These are phyloP conservation scores for Cutaneotrichosporon dermatis DNA, from an alignment of 1,284 basidiomycete species.

Conservation along the genomic window DNA sequence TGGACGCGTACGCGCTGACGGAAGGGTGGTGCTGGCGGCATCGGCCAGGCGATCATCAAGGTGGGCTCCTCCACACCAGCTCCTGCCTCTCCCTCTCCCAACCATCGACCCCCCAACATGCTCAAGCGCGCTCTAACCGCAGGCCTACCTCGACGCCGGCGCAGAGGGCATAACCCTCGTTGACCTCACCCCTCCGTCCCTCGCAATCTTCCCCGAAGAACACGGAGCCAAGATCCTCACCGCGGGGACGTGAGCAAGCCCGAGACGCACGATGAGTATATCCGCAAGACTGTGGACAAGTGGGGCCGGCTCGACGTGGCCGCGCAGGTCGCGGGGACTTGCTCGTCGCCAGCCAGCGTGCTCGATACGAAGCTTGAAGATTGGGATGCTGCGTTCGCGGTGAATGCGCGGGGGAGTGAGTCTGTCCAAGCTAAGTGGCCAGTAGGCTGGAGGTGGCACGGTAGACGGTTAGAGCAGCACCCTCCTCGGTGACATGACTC, in stretches of 20 bases:
- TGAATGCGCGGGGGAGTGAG: slow-evolving; percentile 22
- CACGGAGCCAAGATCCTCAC: neutral
- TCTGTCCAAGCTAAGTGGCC: neutral
- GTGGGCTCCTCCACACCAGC: neutral
- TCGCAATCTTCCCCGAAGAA: neutral
- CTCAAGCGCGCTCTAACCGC: neutral
- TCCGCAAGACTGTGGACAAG: slow-evolving; percentile 1
- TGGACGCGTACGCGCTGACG: neutral
- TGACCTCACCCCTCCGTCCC: slow-evolving; percentile 1
- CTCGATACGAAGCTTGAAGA: slow-evolving; percentile 13
- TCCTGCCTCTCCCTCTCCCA: too few species aligned
- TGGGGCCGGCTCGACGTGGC: slow-evolving; percentile 21
- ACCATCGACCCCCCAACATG: too few species aligned
- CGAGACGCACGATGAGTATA: slow-evolving; percentile 6
- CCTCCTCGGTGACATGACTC: too few species aligned
- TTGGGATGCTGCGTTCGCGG: slow-evolving; percentile 12
- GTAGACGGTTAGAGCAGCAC: too few species aligned
- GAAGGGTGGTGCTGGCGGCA: neutral
- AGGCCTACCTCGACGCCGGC: slow-evolving; percentile 17
- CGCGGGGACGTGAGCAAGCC: slow-evolving; percentile 15
- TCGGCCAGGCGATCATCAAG: neutral
- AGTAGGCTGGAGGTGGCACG: too few species aligned
- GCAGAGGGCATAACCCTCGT: slow-evolving; percentile 13
- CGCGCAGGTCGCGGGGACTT: slow-evolving; percentile 19
- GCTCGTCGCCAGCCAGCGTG: neutral